Percentiles rank a stretch among this genome's conserved stretches.
These are phyloP conservation scores for Irpex sp. DNA, from an alignment of 1,284 basidiomycete species.

Conservation along the genomic window DNA sequence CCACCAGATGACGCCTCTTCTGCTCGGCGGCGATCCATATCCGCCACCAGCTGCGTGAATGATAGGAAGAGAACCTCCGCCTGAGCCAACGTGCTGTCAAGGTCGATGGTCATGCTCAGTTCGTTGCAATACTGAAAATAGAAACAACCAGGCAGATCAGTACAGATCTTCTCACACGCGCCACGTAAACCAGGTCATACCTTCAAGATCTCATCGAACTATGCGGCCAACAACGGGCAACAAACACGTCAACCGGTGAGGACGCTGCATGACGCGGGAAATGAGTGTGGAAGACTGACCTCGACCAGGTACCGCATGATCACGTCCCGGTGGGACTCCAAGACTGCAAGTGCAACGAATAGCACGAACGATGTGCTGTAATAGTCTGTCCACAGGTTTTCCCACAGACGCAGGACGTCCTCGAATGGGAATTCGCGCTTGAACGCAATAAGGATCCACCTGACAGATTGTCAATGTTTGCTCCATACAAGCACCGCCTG, in stretches of 20 bases:
- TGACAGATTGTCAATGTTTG: slow-evolving; percentile 14
- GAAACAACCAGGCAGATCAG: slow-evolving; percentile 7
- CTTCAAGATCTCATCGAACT: slow-evolving; percentile 89
- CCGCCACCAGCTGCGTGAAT: slow-evolving; percentile 82
- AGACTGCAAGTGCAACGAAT: slow-evolving; percentile 89
- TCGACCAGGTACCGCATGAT: slow-evolving; percentile 92
- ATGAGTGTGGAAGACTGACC: slow-evolving; percentile 38
- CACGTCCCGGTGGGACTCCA: slow-evolving; percentile 93
- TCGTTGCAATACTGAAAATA: slow-evolving; percentile 77
- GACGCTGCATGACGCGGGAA: not conserved
- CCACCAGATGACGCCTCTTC: slow-evolving; percentile 34
- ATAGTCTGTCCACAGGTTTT: slow-evolving; percentile 93
- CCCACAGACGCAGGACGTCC: slow-evolving; percentile 90
- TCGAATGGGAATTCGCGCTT: slow-evolving; percentile 94
- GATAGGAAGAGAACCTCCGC: slow-evolving; percentile 92
- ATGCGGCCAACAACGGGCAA: slow-evolving; percentile 6
- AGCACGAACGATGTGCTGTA: slow-evolving; percentile 88
- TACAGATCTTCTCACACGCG: not conserved
- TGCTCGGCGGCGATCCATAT: slow-evolving; percentile 74
- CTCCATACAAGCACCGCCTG: not conserved
- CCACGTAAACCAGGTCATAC: slow-evolving; percentile 30
- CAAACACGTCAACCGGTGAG: not conserved
- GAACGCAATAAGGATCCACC: slow-evolving; percentile 88
- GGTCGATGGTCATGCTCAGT: slow-evolving; percentile 90
- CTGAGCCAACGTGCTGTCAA: slow-evolving; percentile 87